Conservation (phyloP, 768 basidiomycete species). For the Naematelia encephala region DNA sequence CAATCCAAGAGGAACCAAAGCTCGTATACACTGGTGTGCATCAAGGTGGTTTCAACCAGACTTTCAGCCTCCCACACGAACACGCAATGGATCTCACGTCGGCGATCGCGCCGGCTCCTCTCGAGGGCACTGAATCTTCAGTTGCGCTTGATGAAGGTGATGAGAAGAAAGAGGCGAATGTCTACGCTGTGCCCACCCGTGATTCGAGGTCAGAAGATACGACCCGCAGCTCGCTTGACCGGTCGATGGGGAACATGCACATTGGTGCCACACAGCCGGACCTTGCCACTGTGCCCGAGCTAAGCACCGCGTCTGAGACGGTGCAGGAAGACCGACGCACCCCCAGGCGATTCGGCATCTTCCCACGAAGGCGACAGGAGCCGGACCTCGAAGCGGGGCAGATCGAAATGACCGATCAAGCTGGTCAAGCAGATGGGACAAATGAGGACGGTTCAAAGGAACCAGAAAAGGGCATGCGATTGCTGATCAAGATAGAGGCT, state of each 20-base stretch:
- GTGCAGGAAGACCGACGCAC: slow-evolving; percentile 13
- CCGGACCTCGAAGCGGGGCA: slow-evolving; percentile 34
- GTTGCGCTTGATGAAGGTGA: slow-evolving; percentile 13
- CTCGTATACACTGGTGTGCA: slow-evolving; percentile 64
- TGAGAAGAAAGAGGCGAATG: slow-evolving; percentile 4
- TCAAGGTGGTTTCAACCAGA: slow-evolving; percentile 77
- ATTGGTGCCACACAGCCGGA: slow-evolving; percentile 15
- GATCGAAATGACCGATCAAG: slow-evolving; percentile 33
- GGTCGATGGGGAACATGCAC: slow-evolving; percentile 12
- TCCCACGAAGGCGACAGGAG: slow-evolving; percentile 23
- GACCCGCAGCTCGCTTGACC: slow-evolving; percentile 20
- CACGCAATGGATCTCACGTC: slow-evolving; percentile 71
- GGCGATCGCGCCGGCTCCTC: slow-evolving; percentile 25
- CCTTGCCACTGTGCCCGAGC: slow-evolving; percentile 37
- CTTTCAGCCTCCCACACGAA: slow-evolving; percentile 70
- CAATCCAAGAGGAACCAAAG: slow-evolving; percentile 55
- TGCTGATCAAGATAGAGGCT: slow-evolving; percentile 75
- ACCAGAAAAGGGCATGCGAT: slow-evolving; percentile 63
- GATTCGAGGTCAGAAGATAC: slow-evolving; percentile 21
- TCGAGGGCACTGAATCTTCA: slow-evolving; percentile 4
- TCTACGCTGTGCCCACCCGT: neutral
- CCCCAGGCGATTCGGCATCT: slow-evolving; percentile 25
- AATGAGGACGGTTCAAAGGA: slow-evolving; percentile 24
- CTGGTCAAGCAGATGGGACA: slow-evolving; percentile 50
- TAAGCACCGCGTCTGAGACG: slow-evolving; percentile 1